These are phyloP conservation scores for Boletales sp. DNA, from an alignment of 768 basidiomycete species.

Conservation along the genomic window DNA sequence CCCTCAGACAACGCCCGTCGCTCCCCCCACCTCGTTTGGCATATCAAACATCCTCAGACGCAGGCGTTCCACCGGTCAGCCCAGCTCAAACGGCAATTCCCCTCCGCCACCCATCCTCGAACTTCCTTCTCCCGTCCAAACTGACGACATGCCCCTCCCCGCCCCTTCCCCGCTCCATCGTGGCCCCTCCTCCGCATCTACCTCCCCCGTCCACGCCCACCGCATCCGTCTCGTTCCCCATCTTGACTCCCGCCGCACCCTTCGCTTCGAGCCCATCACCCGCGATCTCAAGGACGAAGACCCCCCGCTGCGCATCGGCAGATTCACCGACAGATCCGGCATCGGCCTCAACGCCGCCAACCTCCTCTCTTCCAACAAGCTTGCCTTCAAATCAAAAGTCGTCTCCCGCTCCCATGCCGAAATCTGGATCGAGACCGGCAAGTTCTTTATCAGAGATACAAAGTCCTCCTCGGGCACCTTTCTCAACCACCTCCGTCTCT, in stretches of 20 bases:
- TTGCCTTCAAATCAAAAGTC: conserved; percentile 95
- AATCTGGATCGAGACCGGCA: conserved; percentile 73
- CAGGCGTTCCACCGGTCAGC: conserved; percentile 60
- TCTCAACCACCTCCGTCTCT: conserved; percentile 90
- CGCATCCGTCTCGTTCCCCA: conserved; percentile 95
- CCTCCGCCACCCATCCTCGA: conserved; percentile 2
- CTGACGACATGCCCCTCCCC: conserved; percentile 12
- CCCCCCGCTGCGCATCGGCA: conserved; percentile 77
- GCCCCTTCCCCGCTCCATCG: conserved; percentile 21
- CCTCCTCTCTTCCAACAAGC: conserved; percentile 71
- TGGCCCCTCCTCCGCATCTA: conserved; percentile 15
- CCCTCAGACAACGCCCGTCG: conserved; percentile 20
- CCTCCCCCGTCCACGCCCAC: conserved; percentile 38
- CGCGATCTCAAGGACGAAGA: conserved; percentile 77
- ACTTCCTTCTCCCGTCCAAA: conserved; percentile 9
- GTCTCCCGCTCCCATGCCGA: conserved; percentile 94
- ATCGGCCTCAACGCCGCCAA: conserved; percentile 62
- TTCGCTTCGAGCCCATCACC: conserved; percentile 89
- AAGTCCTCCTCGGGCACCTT: conserved; percentile 91
- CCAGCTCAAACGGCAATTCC: conserved; percentile 27
- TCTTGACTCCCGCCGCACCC: conserved; percentile 83
- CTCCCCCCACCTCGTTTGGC: conserved; percentile 32
- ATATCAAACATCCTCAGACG: conserved; percentile 64
- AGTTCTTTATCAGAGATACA: conserved; percentile 88
- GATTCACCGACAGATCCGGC: conserved; percentile 87